Percentiles rank a stretch among this genome's conserved stretches.
Conservation (phyloP, 2,329 filamentous ascomycete genomes). For the Colletotrichum sp. region DNA sequence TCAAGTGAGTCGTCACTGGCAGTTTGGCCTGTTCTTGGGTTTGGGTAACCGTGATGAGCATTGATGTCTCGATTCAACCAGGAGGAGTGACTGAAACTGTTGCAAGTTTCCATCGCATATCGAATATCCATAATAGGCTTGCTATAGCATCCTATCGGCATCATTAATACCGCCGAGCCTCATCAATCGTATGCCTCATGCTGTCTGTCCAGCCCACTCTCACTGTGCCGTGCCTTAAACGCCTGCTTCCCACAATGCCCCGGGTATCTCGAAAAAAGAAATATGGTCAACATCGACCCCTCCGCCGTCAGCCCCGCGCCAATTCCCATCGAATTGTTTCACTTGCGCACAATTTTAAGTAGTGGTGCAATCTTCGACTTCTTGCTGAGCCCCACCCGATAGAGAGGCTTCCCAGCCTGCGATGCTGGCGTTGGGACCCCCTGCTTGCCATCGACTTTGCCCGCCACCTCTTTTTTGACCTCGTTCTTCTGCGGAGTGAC, state of each 20-base stretch:
- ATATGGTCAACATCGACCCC: not conserved
- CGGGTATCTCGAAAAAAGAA: constrained; percentile 3
- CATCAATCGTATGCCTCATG: not conserved
- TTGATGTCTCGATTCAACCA: not conserved
- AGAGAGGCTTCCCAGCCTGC: constrained; percentile 42
- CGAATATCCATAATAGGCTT: not conserved
- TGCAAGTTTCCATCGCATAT: not conserved
- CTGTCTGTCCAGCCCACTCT: not conserved
- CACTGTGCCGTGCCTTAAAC: not conserved
- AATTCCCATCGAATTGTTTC: not conserved
- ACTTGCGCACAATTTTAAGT: constrained; percentile 53
- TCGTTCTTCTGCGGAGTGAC: not conserved
- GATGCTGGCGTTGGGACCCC: constrained; percentile 5
- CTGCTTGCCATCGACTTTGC: constrained; percentile 15
- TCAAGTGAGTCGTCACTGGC: not conserved
- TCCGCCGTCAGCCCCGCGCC: not conserved
- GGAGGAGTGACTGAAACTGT: not conserved
- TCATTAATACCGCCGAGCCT: not conserved
- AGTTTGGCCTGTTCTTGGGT: not conserved
- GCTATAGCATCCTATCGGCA: not conserved
- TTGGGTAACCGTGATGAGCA: not conserved
- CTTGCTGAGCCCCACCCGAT: constrained; percentile 58
- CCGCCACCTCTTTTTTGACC: constrained; percentile 15
- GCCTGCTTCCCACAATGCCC: not conserved
- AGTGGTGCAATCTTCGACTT: constrained; percentile 55